These are phyloP conservation scores for Thermoascus crustaceus DNA, from an alignment of 2,329 filamentous ascomycete genomes.

Conservation along the genomic window DNA sequence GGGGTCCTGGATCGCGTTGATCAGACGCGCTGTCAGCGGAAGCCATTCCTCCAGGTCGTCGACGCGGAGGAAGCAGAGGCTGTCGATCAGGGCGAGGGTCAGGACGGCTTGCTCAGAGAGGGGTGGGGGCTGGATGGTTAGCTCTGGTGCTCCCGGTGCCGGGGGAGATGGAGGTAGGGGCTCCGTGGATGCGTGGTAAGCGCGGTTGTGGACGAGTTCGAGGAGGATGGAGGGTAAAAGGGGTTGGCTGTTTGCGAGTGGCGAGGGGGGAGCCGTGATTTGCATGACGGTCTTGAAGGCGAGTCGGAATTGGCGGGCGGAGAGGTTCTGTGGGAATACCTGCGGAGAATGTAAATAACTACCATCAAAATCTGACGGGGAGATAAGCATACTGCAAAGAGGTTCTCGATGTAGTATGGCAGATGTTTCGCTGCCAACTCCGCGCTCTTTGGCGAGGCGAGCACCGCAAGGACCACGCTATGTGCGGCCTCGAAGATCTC, in stretches of 20 bases:
- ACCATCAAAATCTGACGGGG: neutral
- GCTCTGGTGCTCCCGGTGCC: constrained; percentile 24
- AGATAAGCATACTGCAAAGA: constrained; percentile 51
- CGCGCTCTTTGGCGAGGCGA: constrained; percentile 71
- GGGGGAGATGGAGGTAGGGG: constrained; percentile 36
- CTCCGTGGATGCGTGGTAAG: constrained; percentile 46
- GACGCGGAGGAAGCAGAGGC: constrained; percentile 64
- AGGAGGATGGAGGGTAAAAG: constrained; percentile 71
- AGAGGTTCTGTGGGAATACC: constrained; percentile 71
- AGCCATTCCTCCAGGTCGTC: constrained; percentile 73
- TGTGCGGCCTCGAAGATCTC: constrained; percentile 85
- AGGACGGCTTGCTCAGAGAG: constrained; percentile 70
- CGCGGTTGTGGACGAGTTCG: constrained; percentile 65
- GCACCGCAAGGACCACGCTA: constrained; percentile 68
- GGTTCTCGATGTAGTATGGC: constrained; percentile 73
- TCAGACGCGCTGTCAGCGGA: constrained; percentile 57
- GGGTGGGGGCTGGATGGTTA: constrained; percentile 24
- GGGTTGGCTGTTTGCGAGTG: constrained; percentile 63
- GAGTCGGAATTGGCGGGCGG: constrained; percentile 75
- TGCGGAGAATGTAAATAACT: constrained; percentile 11
- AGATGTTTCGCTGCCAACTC: constrained; percentile 61
- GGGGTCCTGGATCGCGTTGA: constrained; percentile 56
- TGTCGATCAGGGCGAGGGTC: constrained; percentile 68
- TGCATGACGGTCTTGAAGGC: constrained; percentile 80
- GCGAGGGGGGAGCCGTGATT: constrained; percentile 71